phyloP scores from a whole-genome alignment of 1,139 yeast species.

The Scheffersomyces insectosa region DNA sequence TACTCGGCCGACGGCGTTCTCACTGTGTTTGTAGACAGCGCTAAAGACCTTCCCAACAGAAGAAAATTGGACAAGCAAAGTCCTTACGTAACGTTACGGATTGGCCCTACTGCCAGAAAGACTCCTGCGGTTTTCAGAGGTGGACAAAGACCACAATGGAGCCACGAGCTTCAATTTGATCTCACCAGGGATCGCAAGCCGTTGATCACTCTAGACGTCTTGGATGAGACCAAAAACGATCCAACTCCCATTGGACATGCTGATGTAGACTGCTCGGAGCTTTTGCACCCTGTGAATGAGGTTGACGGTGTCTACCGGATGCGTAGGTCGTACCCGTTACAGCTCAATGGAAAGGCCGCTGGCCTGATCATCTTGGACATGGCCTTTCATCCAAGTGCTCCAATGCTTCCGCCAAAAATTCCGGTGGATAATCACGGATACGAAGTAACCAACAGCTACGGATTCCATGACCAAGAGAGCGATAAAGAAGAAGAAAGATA shows the following conservation, averaged over 20 bases:
- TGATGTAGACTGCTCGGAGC: slow-evolving; percentile 74
- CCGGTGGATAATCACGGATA: not conserved
- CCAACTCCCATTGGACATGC: slow-evolving; percentile 86
- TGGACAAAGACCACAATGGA: slow-evolving; percentile 90
- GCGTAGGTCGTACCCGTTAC: slow-evolving; percentile 81
- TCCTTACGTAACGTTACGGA: slow-evolving; percentile 78
- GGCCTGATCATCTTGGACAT: slow-evolving; percentile 89
- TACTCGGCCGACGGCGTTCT: slow-evolving; percentile 49
- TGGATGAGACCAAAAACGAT: slow-evolving; percentile 84
- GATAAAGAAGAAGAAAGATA: not conserved
- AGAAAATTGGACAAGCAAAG: slow-evolving; percentile 85
- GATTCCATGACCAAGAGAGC: too few species aligned
- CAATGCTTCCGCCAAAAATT: slow-evolving; percentile 46
- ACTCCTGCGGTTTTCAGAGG: slow-evolving; percentile 77
- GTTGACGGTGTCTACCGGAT: slow-evolving; percentile 66
- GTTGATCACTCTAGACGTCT: slow-evolving; percentile 64
- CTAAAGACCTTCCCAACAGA: slow-evolving; percentile 78
- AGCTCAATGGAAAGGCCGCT: slow-evolving; percentile 71
- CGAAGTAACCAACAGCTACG: not conserved
- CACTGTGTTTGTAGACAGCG: slow-evolving; percentile 50
- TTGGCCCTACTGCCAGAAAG: slow-evolving; percentile 78
- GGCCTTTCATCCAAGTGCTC: slow-evolving; percentile 80
- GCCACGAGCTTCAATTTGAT: slow-evolving; percentile 71
- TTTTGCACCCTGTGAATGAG: slow-evolving; percentile 52
- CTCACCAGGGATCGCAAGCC: slow-evolving; percentile 65